Conservation (phyloP, 176 grass and related monocot genomes). For the Lolium multiflorum region DNA sequence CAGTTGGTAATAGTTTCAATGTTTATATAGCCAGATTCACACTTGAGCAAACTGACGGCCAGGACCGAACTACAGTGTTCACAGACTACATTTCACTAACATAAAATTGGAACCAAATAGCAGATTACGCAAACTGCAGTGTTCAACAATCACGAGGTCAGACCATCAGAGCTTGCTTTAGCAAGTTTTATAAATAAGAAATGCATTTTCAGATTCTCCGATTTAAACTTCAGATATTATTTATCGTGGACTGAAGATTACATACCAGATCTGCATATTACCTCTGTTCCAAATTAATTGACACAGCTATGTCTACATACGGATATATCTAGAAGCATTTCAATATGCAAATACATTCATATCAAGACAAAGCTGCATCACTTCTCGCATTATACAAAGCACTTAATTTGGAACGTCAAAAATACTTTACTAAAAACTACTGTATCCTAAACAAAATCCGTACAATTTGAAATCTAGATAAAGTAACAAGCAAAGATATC, state of each 20-base stretch:
- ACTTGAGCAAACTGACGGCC: too few species aligned
- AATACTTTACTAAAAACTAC: not conserved
- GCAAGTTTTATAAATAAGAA: not conserved
- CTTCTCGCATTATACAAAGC: too few species aligned
- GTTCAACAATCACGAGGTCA: not conserved
- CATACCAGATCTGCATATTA: constrained; percentile 4
- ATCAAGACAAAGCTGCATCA: too few species aligned
- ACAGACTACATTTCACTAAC: not conserved
- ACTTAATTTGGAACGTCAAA: too few species aligned
- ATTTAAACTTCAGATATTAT: constrained; percentile 4
- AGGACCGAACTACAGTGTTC: too few species aligned
- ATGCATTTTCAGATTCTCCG: not conserved
- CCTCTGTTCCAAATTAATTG: too few species aligned
- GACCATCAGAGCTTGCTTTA: not conserved
- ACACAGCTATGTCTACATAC: too few species aligned
- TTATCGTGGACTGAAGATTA: constrained; percentile 1
- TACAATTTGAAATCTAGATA: constrained; percentile 19
- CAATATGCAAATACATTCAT: too few species aligned
- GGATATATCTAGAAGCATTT: too few species aligned
- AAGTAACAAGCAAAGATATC: not conserved
- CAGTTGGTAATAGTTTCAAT: too few species aligned
- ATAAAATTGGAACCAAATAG: not conserved
- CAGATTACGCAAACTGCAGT: not conserved
- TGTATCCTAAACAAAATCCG: constrained; percentile 4
- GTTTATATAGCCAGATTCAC: too few species aligned